Evolutionary conservation across 1,139 yeast species (phyloP), one percentile per base, ranked within the genome.

Genomic region (Blastobotrys buckinghamii): DNA sequence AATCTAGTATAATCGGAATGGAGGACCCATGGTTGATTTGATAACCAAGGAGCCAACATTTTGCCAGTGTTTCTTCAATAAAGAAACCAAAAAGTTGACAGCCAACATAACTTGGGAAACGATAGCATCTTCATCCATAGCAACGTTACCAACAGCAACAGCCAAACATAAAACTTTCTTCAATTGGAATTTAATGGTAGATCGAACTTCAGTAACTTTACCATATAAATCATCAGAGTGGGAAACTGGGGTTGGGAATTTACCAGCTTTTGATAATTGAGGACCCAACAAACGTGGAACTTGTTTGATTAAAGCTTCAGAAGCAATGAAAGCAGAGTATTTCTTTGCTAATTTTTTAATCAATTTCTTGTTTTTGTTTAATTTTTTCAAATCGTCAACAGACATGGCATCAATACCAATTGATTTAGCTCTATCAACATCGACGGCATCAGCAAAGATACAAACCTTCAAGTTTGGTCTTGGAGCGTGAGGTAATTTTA

Each of bases 381-480:
- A 88, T 81, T 94, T 94, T 86, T 94, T 94, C 79, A 94, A 86
- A 79, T 94, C 99, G 67, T 94, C 99, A 72, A 92, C 98, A 61
- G 97, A 89, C 98, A 94, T 92, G 73, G 98, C 97, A 72, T 94
- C 99, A 71, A 88, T 87, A 82, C 97, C 98, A 71, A 85, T 81
- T 65, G 97, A 90, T 87, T 94, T 92, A 71, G 99, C 97, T 83
- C 99, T 90, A 84, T 94, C 99, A 67, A 88, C 95, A 77, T 94
- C 99, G 72, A 92, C 92, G 73, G 98, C 98, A 76, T 94, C 98
- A 84, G 98, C 99, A 70, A 94, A 92, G 73, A 94, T 89, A 80
- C 98, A 94, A 81, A 94, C 78, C 78, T 97, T 87, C 97, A 94
- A 88, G 96, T 92, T 92, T 79, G 99, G 99, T 84, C 99, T 94